Base-by-base conservation (phyloP, 2,329 filamentous ascomycete genomes). In the Xylariomycetidae sp. region DNA sequence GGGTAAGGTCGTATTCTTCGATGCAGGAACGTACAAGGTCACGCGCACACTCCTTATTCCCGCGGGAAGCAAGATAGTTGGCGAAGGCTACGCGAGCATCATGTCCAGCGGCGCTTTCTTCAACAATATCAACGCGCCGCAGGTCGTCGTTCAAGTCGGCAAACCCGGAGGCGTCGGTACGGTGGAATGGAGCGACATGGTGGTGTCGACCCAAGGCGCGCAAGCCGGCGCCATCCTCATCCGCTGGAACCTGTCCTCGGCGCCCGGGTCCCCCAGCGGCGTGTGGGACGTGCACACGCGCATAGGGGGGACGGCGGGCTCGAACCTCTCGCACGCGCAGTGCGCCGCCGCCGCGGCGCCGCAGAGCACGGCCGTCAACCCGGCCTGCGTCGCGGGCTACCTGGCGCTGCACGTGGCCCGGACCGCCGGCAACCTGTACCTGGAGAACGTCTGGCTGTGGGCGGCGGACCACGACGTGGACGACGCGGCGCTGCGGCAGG, bases 281-380 rank as follows among this genome's bases (percentile, higher is more conserved):
- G 70, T 82, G 59, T 90, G 84, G 84, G 85, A 89, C 53, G 75
- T 82, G 8, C 84, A 90, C 59, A 76, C 83, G 50, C 79, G 85
- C 43, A 72, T 90, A 31, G 84, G 82, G 43, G 85, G 85, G 4
- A 78, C 75, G 32, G 74, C 76, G 3, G 83, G 83, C 23, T 85
- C 82, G 13, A 65, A 78, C 23, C 70, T 86, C 6, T 77, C 84
- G 53, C 72, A 76, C 34, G 66, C 72, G 48, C 70, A 66, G 29
- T 84, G 79, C 58, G 57, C 68, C 38, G 79, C 79, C 54, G 44
- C 60, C 25, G n/a, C n/a, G n/a, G n/a, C n/a, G n/a, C 40, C 66
- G 31, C 35, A 50, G 38, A 47, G 44, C 1, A 50, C 50, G 53
- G 38, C 39, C 9, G 23, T 52, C 9, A 48, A 52, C 28, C 38